Conservation (phyloP, 208 protist species). For the Trypanosoma theileri region DNA sequence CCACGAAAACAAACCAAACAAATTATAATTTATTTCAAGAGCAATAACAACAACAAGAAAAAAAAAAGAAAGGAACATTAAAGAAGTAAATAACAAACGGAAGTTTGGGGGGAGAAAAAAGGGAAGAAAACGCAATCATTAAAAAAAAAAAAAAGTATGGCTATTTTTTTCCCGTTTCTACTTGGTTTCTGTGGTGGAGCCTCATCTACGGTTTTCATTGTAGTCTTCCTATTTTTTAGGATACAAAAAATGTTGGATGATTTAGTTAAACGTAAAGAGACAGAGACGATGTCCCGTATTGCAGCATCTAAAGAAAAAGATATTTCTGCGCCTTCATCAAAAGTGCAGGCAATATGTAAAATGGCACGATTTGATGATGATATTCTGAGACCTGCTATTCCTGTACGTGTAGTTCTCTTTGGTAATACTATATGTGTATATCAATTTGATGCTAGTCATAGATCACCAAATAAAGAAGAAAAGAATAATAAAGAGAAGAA, state of each 20-base stretch:
- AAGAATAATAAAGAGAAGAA: neutral
- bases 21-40: too few species aligned
- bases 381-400: slow-evolving; percentile 53
- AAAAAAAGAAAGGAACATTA: too few species aligned
- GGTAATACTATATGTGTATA: slow-evolving; percentile 72
- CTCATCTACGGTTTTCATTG: slow-evolving; percentile 40
- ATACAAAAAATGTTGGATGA: slow-evolving; percentile 28
- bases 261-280: slow-evolving; percentile 45
- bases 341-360: slow-evolving; percentile 70
- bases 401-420: slow-evolving; percentile 67
- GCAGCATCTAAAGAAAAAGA: slow-evolving; percentile 44
- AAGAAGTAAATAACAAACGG: neutral
- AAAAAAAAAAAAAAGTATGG: slow-evolving; percentile 2
- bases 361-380: slow-evolving; percentile 70
- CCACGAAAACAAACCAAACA: too few species aligned
- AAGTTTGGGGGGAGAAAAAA: neutral
- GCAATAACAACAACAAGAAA: too few species aligned
- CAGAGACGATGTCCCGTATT: slow-evolving; percentile 41
- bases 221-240: slow-evolving; percentile 53
- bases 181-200: slow-evolving; percentile 52
- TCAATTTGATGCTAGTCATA: slow-evolving; percentile 43
- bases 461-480: neutral
- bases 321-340: slow-evolving; percentile 31
- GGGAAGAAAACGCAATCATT: neutral
- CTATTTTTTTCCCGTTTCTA: slow-evolving; percentile 36